These are phyloP conservation scores for Lecanoromycetidae sp. DNA, from an alignment of 2,329 filamentous ascomycete species.

Conservation along the genomic window DNA sequence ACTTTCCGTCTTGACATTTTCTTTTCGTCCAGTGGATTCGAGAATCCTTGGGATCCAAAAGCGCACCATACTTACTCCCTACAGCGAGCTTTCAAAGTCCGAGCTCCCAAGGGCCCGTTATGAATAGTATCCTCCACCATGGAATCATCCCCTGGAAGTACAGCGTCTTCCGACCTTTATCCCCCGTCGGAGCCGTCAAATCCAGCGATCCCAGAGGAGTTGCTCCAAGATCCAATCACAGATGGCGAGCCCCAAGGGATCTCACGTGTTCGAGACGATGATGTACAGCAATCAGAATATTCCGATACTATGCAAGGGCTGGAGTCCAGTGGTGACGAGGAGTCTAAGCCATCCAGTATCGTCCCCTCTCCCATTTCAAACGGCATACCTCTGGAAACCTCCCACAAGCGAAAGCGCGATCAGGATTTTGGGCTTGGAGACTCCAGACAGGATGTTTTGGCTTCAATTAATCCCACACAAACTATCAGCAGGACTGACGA, in stretches of 20 bases:
- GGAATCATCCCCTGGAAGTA: conserved; percentile 14
- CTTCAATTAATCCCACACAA: neutral
- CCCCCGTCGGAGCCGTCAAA: conserved; percentile 8
- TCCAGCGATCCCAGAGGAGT: too few relatives aligned
- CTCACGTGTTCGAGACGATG: too few relatives aligned
- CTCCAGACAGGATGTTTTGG: neutral
- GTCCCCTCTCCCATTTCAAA: neutral
- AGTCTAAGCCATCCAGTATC: neutral
- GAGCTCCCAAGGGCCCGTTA: neutral
- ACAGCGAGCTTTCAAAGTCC: neutral
- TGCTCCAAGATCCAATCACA: neutral
- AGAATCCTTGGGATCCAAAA: neutral
- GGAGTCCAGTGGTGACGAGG: neutral
- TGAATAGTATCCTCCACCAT: conserved; percentile 5
- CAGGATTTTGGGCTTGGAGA: neutral
- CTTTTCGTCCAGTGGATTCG: neutral
- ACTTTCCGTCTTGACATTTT: neutral
- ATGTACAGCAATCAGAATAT: neutral
- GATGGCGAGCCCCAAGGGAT: neutral
- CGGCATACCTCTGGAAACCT: neutral
- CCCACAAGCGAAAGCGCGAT: conserved; percentile 10
- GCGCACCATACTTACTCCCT: neutral
- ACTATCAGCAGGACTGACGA: neutral
- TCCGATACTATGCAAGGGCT: conserved; percentile 1
- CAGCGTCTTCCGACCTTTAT: conserved; percentile 16